phyloP scores from a whole-genome alignment of 177 flowering plant genomes.

The Vitis hybrid region DNA sequence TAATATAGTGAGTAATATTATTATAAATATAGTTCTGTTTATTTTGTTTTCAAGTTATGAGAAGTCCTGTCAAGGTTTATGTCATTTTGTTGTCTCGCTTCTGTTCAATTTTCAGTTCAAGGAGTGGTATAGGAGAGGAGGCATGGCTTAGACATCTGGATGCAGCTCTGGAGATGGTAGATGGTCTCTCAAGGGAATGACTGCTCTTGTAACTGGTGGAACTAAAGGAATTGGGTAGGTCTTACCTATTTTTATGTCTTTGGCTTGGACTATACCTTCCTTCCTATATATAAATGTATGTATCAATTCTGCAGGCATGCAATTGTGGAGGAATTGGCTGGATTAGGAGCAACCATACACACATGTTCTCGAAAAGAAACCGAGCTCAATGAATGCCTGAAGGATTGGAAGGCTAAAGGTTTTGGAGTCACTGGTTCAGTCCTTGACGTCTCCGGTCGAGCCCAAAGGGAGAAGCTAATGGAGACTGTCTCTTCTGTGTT shows the following conservation, averaged over 20 bases:
- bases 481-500: constrained; percentile 38
- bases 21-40: too few relatives aligned
- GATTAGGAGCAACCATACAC: constrained; percentile 44
- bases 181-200: constrained; percentile 60
- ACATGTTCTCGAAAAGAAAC: constrained; percentile 40
- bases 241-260: background rate
- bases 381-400: constrained; percentile 37
- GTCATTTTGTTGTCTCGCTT: too few relatives aligned
- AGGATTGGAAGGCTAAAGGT: constrained; percentile 37
- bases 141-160: too few relatives aligned
- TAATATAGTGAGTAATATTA: too few relatives aligned
- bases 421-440: constrained; percentile 45
- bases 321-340: constrained; percentile 48
- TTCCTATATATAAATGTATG: background rate
- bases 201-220: constrained; percentile 70
- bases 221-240: constrained; percentile 58
- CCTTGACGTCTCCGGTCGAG: constrained; percentile 42
- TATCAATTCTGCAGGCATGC: constrained; percentile 29
- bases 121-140: too few relatives aligned
- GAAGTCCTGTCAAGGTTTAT: too few relatives aligned
- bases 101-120: too few relatives aligned
- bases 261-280: background rate
- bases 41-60: too few relatives aligned
- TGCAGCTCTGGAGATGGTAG: constrained; percentile 7
- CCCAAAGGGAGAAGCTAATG: constrained; percentile 37